Conservation (phyloP, 1,139 yeast species). For the Suhomyces maxii region DNA sequence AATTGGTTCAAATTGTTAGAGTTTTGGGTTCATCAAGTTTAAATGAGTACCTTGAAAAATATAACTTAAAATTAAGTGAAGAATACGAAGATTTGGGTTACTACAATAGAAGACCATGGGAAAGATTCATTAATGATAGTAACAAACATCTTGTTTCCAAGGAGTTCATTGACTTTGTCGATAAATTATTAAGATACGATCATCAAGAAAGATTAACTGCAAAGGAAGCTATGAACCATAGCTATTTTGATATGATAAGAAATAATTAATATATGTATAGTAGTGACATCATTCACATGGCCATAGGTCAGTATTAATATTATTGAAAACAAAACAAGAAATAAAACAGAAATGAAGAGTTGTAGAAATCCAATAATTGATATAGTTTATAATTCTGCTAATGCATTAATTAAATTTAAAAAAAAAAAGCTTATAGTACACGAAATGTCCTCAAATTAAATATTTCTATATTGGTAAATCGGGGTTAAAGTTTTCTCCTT, state of each 20-base stretch:
- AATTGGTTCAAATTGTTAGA: slow-evolving; percentile 88
- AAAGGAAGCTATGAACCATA: slow-evolving; percentile 88
- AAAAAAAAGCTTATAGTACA: too few species aligned
- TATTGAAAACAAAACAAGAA: too few species aligned
- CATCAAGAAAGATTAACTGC: slow-evolving; percentile 96
- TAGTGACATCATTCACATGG: background rate
- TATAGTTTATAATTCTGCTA: too few species aligned
- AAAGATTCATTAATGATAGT: slow-evolving; percentile 67
- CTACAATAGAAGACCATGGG: slow-evolving; percentile 89
- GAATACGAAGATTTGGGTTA: slow-evolving; percentile 84
- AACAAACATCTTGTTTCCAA: slow-evolving; percentile 68
- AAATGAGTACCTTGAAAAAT: slow-evolving; percentile 69
- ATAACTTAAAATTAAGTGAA: slow-evolving; percentile 70
- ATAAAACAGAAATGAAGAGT: background rate
- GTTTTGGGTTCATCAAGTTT: slow-evolving; percentile 90
- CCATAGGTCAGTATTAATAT: background rate
- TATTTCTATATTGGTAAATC: too few species aligned
- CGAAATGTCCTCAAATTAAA: too few species aligned
- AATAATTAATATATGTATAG: slow-evolving; percentile 4
- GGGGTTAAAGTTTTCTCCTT: too few species aligned
- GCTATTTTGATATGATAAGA: slow-evolving; percentile 52
- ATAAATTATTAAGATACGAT: slow-evolving; percentile 81
- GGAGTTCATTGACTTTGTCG: slow-evolving; percentile 81
- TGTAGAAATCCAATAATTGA: background rate
- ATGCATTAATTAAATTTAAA: too few species aligned